Evolutionary conservation across 345 rosid species (phyloP).

Genomic region (Boechera stricta): DNA sequence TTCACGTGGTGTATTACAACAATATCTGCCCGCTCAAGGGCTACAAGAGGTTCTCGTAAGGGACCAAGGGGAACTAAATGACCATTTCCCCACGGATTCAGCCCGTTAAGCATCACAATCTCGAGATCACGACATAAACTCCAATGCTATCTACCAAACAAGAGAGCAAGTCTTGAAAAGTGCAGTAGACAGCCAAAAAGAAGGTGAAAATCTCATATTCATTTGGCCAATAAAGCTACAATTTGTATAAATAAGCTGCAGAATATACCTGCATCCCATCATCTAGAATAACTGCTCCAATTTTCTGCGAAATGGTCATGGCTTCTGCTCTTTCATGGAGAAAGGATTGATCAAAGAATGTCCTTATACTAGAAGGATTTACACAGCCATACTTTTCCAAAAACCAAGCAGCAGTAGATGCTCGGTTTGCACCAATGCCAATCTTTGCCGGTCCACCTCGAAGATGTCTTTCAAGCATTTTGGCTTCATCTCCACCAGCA

Average conservation of each 20-base stretch:
- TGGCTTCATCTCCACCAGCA: conserved; percentile 91
- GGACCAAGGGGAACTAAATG: conserved; percentile 79
- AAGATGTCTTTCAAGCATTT: conserved; percentile 79
- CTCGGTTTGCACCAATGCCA: conserved; percentile 79
- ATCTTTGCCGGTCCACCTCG: conserved; percentile 50
- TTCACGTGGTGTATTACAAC: conserved; percentile 70
- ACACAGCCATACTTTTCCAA: conserved; percentile 59
- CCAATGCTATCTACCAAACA: conserved; percentile 70
- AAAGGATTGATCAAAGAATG: conserved; percentile 23
- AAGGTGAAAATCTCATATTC: conserved; percentile 1
- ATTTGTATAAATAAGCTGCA: neutral
- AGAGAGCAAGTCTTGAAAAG: conserved; percentile 33
- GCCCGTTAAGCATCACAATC: conserved; percentile 83
- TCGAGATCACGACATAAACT: conserved; percentile 76
- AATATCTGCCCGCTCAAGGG: conserved; percentile 67
- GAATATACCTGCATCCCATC: conserved; percentile 89
- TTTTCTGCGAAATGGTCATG: conserved; percentile 37
- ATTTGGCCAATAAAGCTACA: neutral
- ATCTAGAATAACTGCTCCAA: conserved; percentile 67
- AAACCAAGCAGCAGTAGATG: conserved; percentile 60
- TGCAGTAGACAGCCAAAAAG: neutral
- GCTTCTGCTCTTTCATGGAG: conserved; percentile 29
- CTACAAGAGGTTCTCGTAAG: conserved; percentile 73
- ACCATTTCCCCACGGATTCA: conserved; percentile 80
- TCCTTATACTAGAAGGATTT: conserved; percentile 43